Evolutionary conservation across 2,329 filamentous ascomycete species (phyloP), one percentile per base, ranked within the genome.

Genomic region (Colletotrichum sp.): DNA sequence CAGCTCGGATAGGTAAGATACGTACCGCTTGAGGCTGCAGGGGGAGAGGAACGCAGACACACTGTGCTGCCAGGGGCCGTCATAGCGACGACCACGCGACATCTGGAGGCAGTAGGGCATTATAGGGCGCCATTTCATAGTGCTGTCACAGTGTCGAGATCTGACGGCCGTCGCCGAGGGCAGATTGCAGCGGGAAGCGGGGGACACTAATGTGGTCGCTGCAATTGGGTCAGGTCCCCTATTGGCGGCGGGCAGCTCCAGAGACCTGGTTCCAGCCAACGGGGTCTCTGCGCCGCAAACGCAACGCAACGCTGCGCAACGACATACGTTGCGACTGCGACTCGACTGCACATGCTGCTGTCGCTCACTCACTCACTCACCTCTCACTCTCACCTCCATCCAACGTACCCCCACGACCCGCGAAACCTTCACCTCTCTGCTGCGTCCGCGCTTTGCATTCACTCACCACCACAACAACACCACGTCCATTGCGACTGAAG

Each of bases 271-370:
- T 60, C 55, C 32, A 69, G 66, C 55, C 52, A 60, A 44, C 32
- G 55, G 32, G 57, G 59, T 22, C 30, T 13, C 34, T 69, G 70
- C 70, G 70, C 66, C 74, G 71, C 70, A 76, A 65, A 76, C 34
- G 74, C 74, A 74, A 73, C 73, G 73, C 73, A 75, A 75, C 70
- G 34, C 62, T 63, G 32, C 48, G 66, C 66, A 70, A 73, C 73
- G 63, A 72, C 73, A 75, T 71, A 75, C 70, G 70, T 75, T 69
- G 73, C 66, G 57, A 36, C 18, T 52, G n/a, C 44, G 44, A 48
- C 18, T 48, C 44, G 44, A 52, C 44, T 22, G 44, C 44, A 52
- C 44, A 48, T 48, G 44, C 44, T 48, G 39, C 18, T 64, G 62
- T 22, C 10, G 34, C 57, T 36, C 28, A 22, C 67, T 52, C 62